These are phyloP conservation scores for Fusarium luffae DNA, from an alignment of 2,329 filamentous ascomycete species.

Conservation along the genomic window DNA sequence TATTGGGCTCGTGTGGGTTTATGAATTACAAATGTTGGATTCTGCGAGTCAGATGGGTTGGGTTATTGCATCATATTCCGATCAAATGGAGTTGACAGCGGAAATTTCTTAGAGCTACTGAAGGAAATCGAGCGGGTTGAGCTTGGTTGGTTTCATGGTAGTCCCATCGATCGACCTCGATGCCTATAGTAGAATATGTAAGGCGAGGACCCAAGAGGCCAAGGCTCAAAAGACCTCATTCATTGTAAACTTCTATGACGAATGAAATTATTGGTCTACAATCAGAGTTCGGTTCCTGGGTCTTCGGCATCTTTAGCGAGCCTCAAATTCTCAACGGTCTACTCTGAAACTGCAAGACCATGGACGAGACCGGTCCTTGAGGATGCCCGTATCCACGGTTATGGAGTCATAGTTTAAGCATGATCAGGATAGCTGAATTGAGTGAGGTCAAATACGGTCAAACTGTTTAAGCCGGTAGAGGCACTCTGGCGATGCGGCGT, in stretches of 20 bases:
- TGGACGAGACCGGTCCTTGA: not conserved
- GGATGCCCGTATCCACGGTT: not conserved
- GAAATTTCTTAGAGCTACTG: not conserved
- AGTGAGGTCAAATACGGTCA: not conserved
- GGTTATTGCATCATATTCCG: not conserved
- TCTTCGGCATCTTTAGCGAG: constrained; percentile 10
- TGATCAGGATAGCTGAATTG: not conserved
- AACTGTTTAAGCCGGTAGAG: not conserved
- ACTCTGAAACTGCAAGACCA: constrained; percentile 2
- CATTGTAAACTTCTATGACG: not conserved
- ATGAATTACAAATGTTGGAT: not conserved
- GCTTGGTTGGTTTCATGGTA: not conserved
- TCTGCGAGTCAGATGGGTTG: not conserved
- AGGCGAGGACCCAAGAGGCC: not conserved
- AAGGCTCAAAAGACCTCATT: not conserved
- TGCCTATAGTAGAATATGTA: not conserved
- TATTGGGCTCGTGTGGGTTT: not conserved
- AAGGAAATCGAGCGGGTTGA: not conserved
- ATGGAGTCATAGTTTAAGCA: not conserved
- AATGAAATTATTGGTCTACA: not conserved
- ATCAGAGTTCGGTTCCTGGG: constrained; percentile 31
- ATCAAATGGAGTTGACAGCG: not conserved
- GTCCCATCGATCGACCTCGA: not conserved
- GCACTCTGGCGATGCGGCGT: constrained; percentile 12
- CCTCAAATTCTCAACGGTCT: constrained; percentile 20